Evolutionary conservation across 2,329 filamentous ascomycete species (phyloP).

Genomic region (Talaromyces verruculosus): DNA sequence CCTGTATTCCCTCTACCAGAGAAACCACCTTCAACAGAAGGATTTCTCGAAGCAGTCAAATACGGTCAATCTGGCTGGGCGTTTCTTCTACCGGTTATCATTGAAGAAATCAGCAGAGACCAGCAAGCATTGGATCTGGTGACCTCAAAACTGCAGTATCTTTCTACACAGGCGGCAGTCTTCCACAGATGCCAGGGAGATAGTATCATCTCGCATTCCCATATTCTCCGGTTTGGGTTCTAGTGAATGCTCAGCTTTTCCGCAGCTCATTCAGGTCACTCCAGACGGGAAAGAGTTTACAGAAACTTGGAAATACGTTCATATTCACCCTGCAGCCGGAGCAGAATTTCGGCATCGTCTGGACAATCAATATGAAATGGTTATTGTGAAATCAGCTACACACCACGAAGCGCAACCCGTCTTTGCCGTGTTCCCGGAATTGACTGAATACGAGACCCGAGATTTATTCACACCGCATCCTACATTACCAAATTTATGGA

Average conservation of each 20-base stretch:
- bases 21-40: constrained; percentile 2
- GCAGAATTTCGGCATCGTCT: constrained; percentile 6
- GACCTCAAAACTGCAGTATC: not conserved
- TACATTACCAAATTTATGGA: constrained; percentile 13
- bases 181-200: not conserved
- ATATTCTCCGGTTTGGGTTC: not conserved
- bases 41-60: constrained; percentile 6
- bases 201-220: constrained; percentile 1
- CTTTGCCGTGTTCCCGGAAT: constrained; percentile 1
- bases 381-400: not conserved
- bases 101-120: constrained; percentile 10
- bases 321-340: not conserved
- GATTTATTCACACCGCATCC: constrained; percentile 17
- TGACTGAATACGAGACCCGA: not conserved
- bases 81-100: constrained; percentile 1
- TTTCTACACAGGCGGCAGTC: constrained; percentile 2
- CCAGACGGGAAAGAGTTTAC: not conserved
- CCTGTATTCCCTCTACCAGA: constrained; percentile 10
- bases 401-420: not conserved
- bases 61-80: constrained; percentile 1
- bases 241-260: constrained; percentile 6
- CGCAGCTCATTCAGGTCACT: not conserved
- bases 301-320: constrained; percentile 5
- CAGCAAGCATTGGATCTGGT: not conserved
- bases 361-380: constrained; percentile 10